Evolutionary conservation across 2,329 filamentous ascomycete genomes (phyloP).

Genomic region (Arthrinium puccinioides): DNA sequence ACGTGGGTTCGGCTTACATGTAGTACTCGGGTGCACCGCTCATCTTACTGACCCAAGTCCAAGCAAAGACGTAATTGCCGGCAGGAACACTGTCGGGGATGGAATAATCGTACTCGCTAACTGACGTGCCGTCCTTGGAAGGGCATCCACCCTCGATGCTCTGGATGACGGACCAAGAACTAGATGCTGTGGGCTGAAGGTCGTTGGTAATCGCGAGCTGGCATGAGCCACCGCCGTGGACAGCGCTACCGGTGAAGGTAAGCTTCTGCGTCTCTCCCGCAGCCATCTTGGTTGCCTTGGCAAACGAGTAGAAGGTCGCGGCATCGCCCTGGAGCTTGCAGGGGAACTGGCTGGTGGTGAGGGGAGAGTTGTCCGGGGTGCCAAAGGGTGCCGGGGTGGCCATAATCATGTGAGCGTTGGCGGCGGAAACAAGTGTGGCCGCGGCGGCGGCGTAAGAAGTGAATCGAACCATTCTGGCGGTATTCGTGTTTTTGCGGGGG

Average conservation of each 20-base stretch:
- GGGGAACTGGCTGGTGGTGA: conserved; percentile 53
- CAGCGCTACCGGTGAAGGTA: conserved; percentile 51
- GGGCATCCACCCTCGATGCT: conserved; percentile 65
- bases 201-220: conserved; percentile 65
- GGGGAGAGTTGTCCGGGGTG: conserved; percentile 46
- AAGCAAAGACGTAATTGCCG: conserved; percentile 62
- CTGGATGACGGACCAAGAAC: conserved; percentile 63
- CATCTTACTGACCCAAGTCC: conserved; percentile 69
- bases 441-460: conserved; percentile 25
- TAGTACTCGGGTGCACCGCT: conserved; percentile 67
- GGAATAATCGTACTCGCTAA: conserved; percentile 45
- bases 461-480: conserved; percentile 3
- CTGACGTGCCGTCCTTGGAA: conserved; percentile 29
- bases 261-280: conserved; percentile 38
- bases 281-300: conserved; percentile 31
- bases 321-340: conserved; percentile 46
- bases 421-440: conserved; percentile 38
- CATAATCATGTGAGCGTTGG: conserved; percentile 58
- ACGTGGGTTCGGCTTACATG: conserved; percentile 30
- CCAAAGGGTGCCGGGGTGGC: conserved; percentile 46
- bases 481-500: neutral
- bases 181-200: conserved; percentile 23
- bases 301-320: conserved; percentile 24
- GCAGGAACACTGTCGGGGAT: conserved; percentile 53
- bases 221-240: conserved; percentile 68